Evolutionary conservation across 73 alveolate genomes (phyloP), one percentile per base, ranked within the genome.

Genomic region (Durusdinium trenchii): DNA sequence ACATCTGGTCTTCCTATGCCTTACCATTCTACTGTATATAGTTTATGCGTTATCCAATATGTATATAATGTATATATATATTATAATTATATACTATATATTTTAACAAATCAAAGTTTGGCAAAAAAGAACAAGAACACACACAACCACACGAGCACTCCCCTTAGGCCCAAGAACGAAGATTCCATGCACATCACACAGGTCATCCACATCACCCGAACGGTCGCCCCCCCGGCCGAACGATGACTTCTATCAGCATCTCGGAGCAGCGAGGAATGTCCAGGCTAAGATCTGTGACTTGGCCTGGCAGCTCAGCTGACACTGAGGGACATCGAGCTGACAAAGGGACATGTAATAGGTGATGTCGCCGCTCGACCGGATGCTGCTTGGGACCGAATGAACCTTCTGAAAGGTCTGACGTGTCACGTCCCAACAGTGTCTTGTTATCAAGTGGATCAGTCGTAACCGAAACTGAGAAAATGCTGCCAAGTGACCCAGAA

Each of bases 241-340:
- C 71, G 98, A 91, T 71, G 89, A 91, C 98, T 69, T 91, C 98
- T 57, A 89, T 91, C 36, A 91, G 98, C 98, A 91, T 91, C 76
- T 91, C 98, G 42, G 85, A 46, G 60, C 98, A 91, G 23, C 98
- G 46, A 1, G 98, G 98, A 46, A 69, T 69, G 64, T 91, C 98
- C 89, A 91, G 45, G 48, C 98, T 91, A 20, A 91, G 98, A 89
- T 91, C 98, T 3, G 84, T 42, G 76, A 91, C 98, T 32, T 67
- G 89, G 43, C 97, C 97, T 91, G 32, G n/a, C 50, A 2, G 51
- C 40, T 40, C 78, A 64, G n/a, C n/a, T n/a, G n/a, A n/a, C n/a
- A n/a, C 32, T 16, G 32, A 57, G 23, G 69, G 69, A 12, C n/a
- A n/a, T n/a, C n/a, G n/a, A 23, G 76, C 36, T 64, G 28, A 12